Evolutionary conservation across 2,329 filamentous ascomycete species (phyloP), one percentile per base, ranked within the genome.

Genomic region (Sporothrix protearum): DNA sequence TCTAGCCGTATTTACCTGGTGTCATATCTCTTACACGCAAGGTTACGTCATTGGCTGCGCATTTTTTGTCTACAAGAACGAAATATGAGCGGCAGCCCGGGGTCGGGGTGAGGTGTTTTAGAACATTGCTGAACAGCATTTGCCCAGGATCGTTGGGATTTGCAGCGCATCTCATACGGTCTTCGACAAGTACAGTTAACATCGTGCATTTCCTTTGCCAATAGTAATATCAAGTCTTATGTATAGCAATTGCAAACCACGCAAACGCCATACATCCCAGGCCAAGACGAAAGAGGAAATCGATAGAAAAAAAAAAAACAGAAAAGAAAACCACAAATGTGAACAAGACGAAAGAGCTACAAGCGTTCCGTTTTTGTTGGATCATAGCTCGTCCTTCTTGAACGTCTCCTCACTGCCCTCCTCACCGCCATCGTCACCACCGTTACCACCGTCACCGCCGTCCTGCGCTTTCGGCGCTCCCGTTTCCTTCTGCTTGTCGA

Each of bases 381-480:
- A 10, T 78, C 80, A 87, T 75, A 88, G 77, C 72, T 88, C 83
- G 76, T 89, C 83, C 78, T 85, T 83, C 77, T 83, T 76, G 36
- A 76, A 76, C 42, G 72, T 73, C 63, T 87, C 84, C 74, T 87
- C 79, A 71, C 84, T 87, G 2, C 85, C 84, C 68, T 80, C 79
- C 51, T 77, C 76, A 12, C 42, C 42, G 42, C 42, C 42, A 47
- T 47, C 42, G 14, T 47, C 42, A 8, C 3, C 33, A 36, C 14
- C 42, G 14, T 47, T 14, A 8, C 3, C 33, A 36, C 14, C 42
- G 14, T 47, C 42, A 14, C 14, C 42, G 33, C 63, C 73, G 47
- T 36, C 70, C 5, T 39, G 69, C 47, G 30, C 59, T 42, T 51
- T 67, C 30, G 30, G 6, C n/a, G 7, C 22, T n/a, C 39, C 59